Base-by-base conservation (phyloP, 2,329 filamentous ascomycete genomes). In the Xylaria sp. region DNA sequence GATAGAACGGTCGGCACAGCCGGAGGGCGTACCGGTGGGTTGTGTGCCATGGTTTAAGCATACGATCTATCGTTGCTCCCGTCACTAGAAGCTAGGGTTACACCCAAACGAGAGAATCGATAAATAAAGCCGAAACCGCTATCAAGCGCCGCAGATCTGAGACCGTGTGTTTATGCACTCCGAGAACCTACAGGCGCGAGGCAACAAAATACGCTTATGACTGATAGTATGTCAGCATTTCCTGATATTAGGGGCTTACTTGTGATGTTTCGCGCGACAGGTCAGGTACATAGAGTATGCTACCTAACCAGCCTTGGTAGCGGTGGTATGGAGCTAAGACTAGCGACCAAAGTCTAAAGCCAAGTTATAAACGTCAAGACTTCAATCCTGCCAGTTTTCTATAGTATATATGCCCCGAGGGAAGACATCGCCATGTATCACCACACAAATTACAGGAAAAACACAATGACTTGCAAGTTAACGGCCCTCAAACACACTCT, bases 1-100 rank as follows among this genome's bases (percentile, higher is more conserved):
- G n/a, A 24, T 36, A 39, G 21, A 45, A 57, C 14, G 56, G 51
- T 17, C 50, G 56, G 65, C 56, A 47, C 24, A 34, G 30, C 50
- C 51, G 61, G 66, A 54, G 39, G 11, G 12, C 47, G 3, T 48
- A 48, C 56, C 61, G 19, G 34, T 39, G 53, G 19, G 47, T 65
- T 27, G 21, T 58, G 47, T 48, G 21, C 11, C 14, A 36, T 32
- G 42, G 34, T 32, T 39, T n/a, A 61, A 61, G 32, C 48, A 55
- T 50, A 45, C 24, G 30, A 45, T 42, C 39, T 51, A 42, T 47
- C 21, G 45, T 50, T 17, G n/a, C 19, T 59, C 14, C 48, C 14
- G 19, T 14, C 14, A 55, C 63, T 14, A 54, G n/a, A 1, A 45
- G 34, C n/a, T 32, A 14, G 24, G 55, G 65, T 61, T 61, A 36